A percentile compares a stretch with the other conserved stretches of the same genome.
Conservation (phyloP, 2,329 filamentous ascomycete species). For the Cladophialophora exuberans region DNA sequence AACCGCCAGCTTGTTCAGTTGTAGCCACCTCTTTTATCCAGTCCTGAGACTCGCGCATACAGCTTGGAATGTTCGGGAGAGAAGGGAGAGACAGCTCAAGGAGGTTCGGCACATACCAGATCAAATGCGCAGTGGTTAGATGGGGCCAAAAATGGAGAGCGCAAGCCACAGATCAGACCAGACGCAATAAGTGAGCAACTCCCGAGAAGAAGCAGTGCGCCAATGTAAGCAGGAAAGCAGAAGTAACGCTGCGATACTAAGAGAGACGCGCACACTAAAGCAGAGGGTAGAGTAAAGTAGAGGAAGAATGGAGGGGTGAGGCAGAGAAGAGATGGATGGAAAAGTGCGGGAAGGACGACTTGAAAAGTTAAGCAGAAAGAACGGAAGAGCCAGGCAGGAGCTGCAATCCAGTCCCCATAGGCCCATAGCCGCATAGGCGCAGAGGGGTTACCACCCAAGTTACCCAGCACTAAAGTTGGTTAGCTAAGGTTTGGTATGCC, state of each 20-base stretch:
- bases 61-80: conserved; percentile 4
- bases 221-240: conserved; percentile 31
- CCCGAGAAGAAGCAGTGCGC: conserved; percentile 32
- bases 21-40: neutral
- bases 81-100: conserved; percentile 3
- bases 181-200: conserved; percentile 29
- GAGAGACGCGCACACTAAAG: conserved; percentile 30
- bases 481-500: conserved; percentile 5
- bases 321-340: conserved; percentile 28
- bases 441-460: conserved; percentile 9
- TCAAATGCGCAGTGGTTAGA: conserved; percentile 33
- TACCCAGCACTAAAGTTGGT: no score
- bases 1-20: neutral
- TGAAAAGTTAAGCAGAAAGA: conserved; percentile 12
- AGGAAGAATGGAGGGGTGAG: conserved; percentile 25
- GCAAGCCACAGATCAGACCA: conserved; percentile 31
- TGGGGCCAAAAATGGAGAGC: conserved; percentile 30
- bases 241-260: conserved; percentile 32
- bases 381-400: conserved; percentile 1
- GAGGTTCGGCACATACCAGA: conserved; percentile 29
- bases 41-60: conserved; percentile 6
- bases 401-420: neutral
- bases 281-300: conserved; percentile 23
- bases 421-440: neutral
- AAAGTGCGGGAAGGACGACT: conserved; percentile 26